These are phyloP conservation scores for Purpureocillium lavendulum DNA, from an alignment of 2,329 filamentous ascomycete species.

Conservation along the genomic window DNA sequence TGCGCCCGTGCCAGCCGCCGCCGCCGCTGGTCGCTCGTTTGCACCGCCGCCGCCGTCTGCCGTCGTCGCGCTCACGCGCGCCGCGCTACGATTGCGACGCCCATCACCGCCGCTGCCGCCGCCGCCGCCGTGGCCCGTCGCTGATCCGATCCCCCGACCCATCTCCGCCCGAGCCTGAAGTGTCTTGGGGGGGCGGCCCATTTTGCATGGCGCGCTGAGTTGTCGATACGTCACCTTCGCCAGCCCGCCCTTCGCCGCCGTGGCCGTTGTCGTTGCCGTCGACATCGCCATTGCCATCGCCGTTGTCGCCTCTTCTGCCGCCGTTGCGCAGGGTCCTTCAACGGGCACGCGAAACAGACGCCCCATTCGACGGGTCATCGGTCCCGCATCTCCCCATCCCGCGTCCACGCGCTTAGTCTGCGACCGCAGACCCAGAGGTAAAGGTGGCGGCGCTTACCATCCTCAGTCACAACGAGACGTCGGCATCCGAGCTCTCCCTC, in stretches of 20 bases:
- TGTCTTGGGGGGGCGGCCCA: conserved; percentile 2
- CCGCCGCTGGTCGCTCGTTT: background rate
- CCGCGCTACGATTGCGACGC: background rate
- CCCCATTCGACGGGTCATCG: conserved; percentile 1
- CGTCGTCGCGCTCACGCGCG: background rate
- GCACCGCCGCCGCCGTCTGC: background rate
- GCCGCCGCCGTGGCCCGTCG: conserved; percentile 1
- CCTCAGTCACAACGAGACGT: conserved; percentile 40
- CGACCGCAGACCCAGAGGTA: conserved; percentile 22
- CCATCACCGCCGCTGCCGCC: too few relatives aligned
- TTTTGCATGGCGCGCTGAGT: conserved; percentile 25
- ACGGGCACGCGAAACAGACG: background rate
- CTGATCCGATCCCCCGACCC: conserved; percentile 6
- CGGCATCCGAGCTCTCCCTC: conserved; percentile 45
- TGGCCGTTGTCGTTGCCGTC: conserved; percentile 2
- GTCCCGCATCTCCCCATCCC: conserved; percentile 1
- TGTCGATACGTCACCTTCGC: background rate
- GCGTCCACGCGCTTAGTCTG: conserved; percentile 7
- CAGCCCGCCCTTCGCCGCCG: conserved; percentile 7
- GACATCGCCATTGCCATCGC: background rate
- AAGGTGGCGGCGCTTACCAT: conserved; percentile 51
- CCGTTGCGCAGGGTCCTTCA: background rate
- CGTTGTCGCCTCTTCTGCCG: conserved; percentile 3
- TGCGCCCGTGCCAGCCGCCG: background rate
- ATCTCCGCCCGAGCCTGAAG: conserved; percentile 5